phyloP scores from a whole-genome alignment of 495 filamentous ascomycete species.

The Staphylotrichum tortipilum region DNA sequence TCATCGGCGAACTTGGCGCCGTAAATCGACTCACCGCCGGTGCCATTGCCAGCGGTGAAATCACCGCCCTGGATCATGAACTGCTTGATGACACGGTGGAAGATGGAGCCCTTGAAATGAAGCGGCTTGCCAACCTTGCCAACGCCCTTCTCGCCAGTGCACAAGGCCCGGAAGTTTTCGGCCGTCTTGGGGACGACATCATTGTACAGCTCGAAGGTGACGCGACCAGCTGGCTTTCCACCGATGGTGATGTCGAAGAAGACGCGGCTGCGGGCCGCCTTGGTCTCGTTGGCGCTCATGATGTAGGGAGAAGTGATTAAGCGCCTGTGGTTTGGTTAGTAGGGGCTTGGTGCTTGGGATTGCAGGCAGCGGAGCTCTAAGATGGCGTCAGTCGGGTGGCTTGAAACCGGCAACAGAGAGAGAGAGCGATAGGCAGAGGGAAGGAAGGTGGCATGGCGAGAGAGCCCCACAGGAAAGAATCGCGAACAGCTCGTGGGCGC shows the following conservation, averaged over 20 bases:
- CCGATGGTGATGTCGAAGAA: slow-evolving; percentile 87
- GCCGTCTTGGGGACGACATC: slow-evolving; percentile 92
- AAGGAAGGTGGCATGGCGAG: no score
- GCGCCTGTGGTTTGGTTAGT: no score
- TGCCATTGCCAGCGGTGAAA: slow-evolving; percentile 91
- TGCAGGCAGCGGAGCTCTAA: no score
- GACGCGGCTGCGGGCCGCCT: slow-evolving; percentile 56
- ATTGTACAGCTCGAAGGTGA: slow-evolving; percentile 78
- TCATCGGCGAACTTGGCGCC: slow-evolving; percentile 97
- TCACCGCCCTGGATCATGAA: slow-evolving; percentile 99
- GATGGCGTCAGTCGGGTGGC: no score
- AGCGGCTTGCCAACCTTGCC: slow-evolving; percentile 79
- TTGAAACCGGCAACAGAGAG: no score
- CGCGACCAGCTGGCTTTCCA: slow-evolving; percentile 57
- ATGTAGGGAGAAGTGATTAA: background rate
- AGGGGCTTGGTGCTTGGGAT: no score
- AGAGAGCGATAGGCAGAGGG: no score
- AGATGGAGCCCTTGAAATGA: slow-evolving; percentile 80
- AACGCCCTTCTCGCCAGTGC: slow-evolving; percentile 81
- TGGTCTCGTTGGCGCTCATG: slow-evolving; percentile 31
- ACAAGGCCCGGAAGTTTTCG: slow-evolving; percentile 92
- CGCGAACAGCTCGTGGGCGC: no score
- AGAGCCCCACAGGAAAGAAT: no score
- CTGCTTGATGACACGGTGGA: slow-evolving; percentile 95
- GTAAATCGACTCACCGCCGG: slow-evolving; percentile 96